Conservation (phyloP, 768 basidiomycete species). For the Boletus bicolor region DNA sequence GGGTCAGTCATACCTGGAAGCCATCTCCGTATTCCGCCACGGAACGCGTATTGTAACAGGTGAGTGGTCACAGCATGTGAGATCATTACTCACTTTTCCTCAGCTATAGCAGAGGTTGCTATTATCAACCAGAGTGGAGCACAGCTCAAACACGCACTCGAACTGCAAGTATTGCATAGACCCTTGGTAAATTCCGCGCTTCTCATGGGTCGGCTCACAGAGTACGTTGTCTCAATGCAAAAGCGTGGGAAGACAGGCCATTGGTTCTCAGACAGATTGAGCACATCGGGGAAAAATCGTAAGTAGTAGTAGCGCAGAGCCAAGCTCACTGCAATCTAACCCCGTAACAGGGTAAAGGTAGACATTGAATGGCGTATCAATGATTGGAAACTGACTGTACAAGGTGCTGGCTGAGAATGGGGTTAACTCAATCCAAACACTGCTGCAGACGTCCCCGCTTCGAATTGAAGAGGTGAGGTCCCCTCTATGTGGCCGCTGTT, state of each 20-base stretch:
- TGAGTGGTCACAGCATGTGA: conserved; percentile 23
- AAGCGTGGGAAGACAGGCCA: conserved; percentile 90
- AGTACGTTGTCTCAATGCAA: conserved; percentile 72
- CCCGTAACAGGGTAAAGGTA: conserved; percentile 25
- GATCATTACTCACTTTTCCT: conserved; percentile 3
- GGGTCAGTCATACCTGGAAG: conserved; percentile 70
- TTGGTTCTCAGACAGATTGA: conserved; percentile 83
- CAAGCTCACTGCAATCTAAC: background rate
- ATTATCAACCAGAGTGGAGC: conserved; percentile 61
- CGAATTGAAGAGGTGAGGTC: conserved; percentile 59
- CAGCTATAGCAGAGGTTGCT: conserved; percentile 79
- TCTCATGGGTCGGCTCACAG: conserved; percentile 36
- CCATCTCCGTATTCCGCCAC: conserved; percentile 68
- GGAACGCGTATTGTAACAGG: conserved; percentile 75
- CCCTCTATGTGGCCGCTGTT: background rate
- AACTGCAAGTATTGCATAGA: conserved; percentile 50
- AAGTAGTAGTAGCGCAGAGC: conserved; percentile 34
- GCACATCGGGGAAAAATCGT: conserved; percentile 93
- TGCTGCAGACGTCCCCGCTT: conserved; percentile 55
- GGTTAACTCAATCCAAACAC: conserved; percentile 55
- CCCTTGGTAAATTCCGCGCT: background rate
- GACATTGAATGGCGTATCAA: background rate
- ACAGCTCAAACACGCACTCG: conserved; percentile 69
- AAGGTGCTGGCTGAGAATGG: conserved; percentile 76
- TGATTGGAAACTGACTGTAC: conserved; percentile 15